Evolutionary conservation across 352 stramenopile species (phyloP).

Genomic region (Pythium chondricola): DNA sequence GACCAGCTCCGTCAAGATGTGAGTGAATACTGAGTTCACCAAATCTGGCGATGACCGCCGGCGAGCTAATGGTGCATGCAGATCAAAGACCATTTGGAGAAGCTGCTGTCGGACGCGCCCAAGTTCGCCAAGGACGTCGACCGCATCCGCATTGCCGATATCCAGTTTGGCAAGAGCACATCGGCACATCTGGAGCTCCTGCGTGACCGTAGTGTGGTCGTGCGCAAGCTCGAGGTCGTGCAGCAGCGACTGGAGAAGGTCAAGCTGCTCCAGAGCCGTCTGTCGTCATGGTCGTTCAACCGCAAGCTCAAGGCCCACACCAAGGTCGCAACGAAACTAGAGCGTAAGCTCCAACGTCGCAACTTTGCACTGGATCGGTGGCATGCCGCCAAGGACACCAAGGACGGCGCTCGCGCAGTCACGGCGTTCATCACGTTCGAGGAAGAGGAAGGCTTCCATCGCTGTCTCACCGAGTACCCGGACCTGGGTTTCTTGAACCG

Average conservation of each 20-base stretch:
- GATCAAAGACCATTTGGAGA: conserved; percentile 62
- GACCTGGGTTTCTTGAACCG: conserved; percentile 67
- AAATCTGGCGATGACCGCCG: neutral
- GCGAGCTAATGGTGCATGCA: conserved; percentile 12
- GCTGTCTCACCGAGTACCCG: conserved; percentile 74
- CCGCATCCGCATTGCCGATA: conserved; percentile 58
- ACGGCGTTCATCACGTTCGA: conserved; percentile 84
- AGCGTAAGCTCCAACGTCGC: conserved; percentile 36
- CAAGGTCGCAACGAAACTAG: conserved; percentile 35
- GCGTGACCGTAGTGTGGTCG: conserved; percentile 45
- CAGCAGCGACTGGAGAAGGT: conserved; percentile 67
- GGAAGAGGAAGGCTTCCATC: conserved; percentile 71
- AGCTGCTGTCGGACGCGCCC: conserved; percentile 39
- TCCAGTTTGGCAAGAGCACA: conserved; percentile 73
- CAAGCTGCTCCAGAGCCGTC: conserved; percentile 37
- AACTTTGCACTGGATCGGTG: conserved; percentile 42
- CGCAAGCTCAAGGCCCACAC: conserved; percentile 35
- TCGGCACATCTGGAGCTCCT: conserved; percentile 59
- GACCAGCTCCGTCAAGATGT: too few species aligned
- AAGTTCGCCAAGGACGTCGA: conserved; percentile 54
- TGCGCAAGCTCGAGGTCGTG: conserved; percentile 56
- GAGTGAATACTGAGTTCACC: too few species aligned
- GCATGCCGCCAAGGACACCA: conserved; percentile 17
- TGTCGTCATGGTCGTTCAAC: conserved; percentile 34
- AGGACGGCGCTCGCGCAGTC: conserved; percentile 37